A percentile compares a stretch with the other conserved stretches of the same genome.
Evolutionary conservation across 73 alveolate species (phyloP).

Genomic region (Paramecium pentaurelia): DNA sequence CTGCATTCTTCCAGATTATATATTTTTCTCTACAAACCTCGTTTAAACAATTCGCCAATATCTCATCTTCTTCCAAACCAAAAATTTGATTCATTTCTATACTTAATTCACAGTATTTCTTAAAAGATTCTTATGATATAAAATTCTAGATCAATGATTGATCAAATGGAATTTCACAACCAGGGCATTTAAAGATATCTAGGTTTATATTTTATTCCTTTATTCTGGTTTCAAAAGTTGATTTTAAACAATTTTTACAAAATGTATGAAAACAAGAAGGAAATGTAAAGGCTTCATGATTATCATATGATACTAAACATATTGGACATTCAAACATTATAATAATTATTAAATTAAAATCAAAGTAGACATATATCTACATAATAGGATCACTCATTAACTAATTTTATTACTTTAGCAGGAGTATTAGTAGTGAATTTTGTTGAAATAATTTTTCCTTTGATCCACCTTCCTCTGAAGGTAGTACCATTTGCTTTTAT

Average conservation of each 20-base stretch:
- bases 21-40: background rate
- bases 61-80: background rate
- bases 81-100: background rate
- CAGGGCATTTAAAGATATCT: background rate
- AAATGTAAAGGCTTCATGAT: background rate
- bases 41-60: background rate
- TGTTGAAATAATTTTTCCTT: background rate
- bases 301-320: background rate
- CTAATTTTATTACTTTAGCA: background rate
- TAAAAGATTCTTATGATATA: background rate
- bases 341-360: background rate
- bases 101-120: background rate
- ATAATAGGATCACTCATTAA: background rate
- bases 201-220: background rate
- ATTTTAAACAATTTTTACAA: background rate
- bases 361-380: background rate
- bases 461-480: background rate
- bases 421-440: background rate
- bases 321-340: background rate
- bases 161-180: background rate
- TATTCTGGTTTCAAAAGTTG: background rate
- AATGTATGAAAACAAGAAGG: background rate
- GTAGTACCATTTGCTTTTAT: background rate
- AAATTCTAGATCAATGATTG: background rate
- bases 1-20: conserved; percentile 32